phyloP scores from a whole-genome alignment of 306 rosid species.

The Begonia fuchsioides region DNA sequence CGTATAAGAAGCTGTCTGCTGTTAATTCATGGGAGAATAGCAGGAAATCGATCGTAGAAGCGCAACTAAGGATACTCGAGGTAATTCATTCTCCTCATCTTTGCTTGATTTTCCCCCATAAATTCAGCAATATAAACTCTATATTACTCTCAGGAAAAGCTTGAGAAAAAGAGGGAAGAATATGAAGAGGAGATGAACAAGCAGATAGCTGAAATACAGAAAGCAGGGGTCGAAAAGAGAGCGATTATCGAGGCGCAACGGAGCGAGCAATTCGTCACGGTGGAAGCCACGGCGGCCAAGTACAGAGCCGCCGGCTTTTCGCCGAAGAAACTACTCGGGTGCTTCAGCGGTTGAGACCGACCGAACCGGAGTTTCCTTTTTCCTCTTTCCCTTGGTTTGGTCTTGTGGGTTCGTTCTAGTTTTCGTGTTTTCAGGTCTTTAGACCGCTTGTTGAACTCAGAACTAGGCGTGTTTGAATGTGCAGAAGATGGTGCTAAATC shows the following conservation, averaged over 20 bases:
- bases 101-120: too few relatives aligned
- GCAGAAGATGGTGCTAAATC: too few relatives aligned
- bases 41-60: conserved; percentile 42
- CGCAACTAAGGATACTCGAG: conserved; percentile 54
- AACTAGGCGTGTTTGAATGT: too few relatives aligned
- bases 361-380: too few relatives aligned
- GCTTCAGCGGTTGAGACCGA: conserved; percentile 5
- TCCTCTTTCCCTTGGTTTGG: too few relatives aligned
- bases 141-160: conserved; percentile 9
- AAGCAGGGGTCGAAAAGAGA: conserved; percentile 10
- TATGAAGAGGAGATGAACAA: conserved; percentile 10
- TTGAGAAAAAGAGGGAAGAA: conserved; percentile 14
- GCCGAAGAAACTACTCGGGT: conserved; percentile 5
- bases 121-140: too few relatives aligned
- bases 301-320: conserved; percentile 6
- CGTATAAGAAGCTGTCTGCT: conserved; percentile 39
- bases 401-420: too few relatives aligned
- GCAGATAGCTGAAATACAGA: conserved; percentile 7
- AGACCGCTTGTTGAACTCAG: too few relatives aligned
- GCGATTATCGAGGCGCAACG: conserved; percentile 3
- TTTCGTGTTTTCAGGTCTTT: too few relatives aligned
- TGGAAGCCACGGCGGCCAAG: conserved; percentile 9
- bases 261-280: conserved; percentile 6
- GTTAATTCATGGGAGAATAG: conserved; percentile 61
- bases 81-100: conserved; percentile 13